phyloP scores from a whole-genome alignment of 1,139 yeast species.

The Lizanozyma gosingica region DNA sequence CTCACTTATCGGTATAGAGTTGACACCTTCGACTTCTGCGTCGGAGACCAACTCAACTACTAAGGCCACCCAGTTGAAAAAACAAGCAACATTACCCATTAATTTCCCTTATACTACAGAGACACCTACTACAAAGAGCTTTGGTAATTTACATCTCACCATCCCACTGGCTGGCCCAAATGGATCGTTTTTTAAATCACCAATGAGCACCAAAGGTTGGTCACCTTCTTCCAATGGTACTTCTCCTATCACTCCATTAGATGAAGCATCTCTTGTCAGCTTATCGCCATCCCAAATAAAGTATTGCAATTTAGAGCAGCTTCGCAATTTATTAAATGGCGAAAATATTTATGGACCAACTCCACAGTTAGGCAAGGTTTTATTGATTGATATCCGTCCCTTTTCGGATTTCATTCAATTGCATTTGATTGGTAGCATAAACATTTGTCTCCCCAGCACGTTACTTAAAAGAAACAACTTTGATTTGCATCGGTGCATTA shows the following conservation, averaged over 20 bases:
- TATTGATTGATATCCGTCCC: conserved; percentile 64
- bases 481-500: conserved; percentile 45
- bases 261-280: background rate
- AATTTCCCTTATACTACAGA: background rate
- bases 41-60: background rate
- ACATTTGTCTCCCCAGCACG: conserved; percentile 73
- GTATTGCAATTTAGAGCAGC: background rate
- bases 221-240: background rate
- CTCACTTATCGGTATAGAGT: background rate
- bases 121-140: background rate
- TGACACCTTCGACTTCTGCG: background rate
- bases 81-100: background rate
- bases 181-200: background rate
- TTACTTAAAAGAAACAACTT: conserved; percentile 61
- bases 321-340: background rate
- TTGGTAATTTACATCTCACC: background rate
- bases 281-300: background rate
- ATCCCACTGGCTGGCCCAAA: background rate
- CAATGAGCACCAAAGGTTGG: background rate
- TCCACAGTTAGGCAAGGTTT: conserved; percentile 6
- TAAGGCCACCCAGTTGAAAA: background rate
- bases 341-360: background rate
- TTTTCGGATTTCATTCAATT: conserved; percentile 49
- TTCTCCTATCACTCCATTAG: background rate
- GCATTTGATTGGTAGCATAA: conserved; percentile 49